A percentile compares a stretch with the other conserved stretches of the same genome.
Evolutionary conservation across 768 basidiomycete species (phyloP).

Genomic region (Amanita pallidorosea): DNA sequence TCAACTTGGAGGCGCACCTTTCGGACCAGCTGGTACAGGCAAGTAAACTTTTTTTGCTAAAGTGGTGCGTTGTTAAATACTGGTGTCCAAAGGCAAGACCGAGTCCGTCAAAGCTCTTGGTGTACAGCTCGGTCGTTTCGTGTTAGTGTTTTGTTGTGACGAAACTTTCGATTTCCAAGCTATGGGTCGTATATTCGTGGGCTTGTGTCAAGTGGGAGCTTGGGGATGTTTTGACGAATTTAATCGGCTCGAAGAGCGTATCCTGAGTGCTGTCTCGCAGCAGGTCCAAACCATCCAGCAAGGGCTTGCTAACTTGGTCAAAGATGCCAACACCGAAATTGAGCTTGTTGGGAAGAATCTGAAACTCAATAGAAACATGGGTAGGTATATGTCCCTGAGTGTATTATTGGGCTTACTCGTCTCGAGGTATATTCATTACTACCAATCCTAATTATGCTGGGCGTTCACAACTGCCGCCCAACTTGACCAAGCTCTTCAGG

Average conservation of each 20-base stretch:
- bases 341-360: conserved; percentile 93
- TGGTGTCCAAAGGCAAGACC: conserved; percentile 65
- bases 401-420: not conserved
- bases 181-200: conserved; percentile 99
- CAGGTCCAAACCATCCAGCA: conserved; percentile 99
- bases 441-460: conserved; percentile 99
- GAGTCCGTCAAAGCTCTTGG: conserved; percentile 99
- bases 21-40: conserved; percentile 98
- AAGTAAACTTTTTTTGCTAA: conserved; percentile 9
- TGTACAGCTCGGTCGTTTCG: conserved; percentile 94
- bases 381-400: conserved; percentile 22
- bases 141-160: conserved; percentile 99
- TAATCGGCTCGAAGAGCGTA: conserved; percentile 96
- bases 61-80: conserved; percentile 1
- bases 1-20: conserved; percentile 94
- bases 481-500: conserved; percentile 86
- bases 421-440: conserved; percentile 92
- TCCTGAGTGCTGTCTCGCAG: conserved; percentile 95
- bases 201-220: conserved; percentile 96
- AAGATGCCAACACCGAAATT: conserved; percentile 83
- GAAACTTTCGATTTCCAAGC: conserved; percentile 99
- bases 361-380: conserved; percentile 90
- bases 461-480: conserved; percentile 82
- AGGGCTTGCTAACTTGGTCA: conserved; percentile 72
- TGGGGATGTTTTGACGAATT: conserved; percentile 99